Conservation (phyloP, 805 yeast genomes). For the Alloascoidea hylecoeti region DNA sequence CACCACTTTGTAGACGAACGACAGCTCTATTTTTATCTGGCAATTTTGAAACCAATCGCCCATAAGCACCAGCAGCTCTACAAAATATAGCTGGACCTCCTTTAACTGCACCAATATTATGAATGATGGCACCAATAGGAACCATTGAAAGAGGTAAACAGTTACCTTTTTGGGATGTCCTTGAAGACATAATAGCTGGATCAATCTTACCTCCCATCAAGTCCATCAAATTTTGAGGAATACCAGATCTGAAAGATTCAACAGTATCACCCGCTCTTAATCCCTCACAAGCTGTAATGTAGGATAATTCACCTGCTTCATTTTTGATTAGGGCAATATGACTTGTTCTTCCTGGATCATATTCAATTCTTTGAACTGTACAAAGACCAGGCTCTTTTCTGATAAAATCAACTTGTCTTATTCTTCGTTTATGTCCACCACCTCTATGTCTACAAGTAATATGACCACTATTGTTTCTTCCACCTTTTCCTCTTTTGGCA, state of each 20-base stretch:
- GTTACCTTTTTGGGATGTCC: constrained; percentile 86
- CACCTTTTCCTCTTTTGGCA: constrained; percentile 60
- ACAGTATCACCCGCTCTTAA: constrained; percentile 85
- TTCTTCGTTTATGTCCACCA: constrained; percentile 89
- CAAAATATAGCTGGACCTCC: constrained; percentile 80
- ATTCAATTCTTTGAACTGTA: constrained; percentile 77
- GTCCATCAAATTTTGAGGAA: constrained; percentile 56
- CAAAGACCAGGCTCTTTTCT: constrained; percentile 60
- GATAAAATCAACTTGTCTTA: constrained; percentile 66
- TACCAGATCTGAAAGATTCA: constrained; percentile 80
- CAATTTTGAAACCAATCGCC: constrained; percentile 68
- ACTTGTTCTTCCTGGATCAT: constrained; percentile 88
- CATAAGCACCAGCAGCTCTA: constrained; percentile 91
- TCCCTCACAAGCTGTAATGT: constrained; percentile 86
- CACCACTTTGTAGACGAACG: constrained; percentile 79
- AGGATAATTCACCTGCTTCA: constrained; percentile 49
- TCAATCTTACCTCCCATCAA: constrained; percentile 90
- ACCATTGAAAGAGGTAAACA: constrained; percentile 87
- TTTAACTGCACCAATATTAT: constrained; percentile 68
- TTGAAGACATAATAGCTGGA: constrained; percentile 78
- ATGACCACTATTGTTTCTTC: constrained; percentile 80
- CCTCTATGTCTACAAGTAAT: constrained; percentile 93
- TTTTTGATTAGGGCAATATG: constrained; percentile 82
- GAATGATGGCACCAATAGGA: constrained; percentile 88
- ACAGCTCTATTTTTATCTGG: constrained; percentile 61